These are phyloP conservation scores for Aspergillus quadrilineatus DNA, from an alignment of 2,329 filamentous ascomycete species.

Conservation along the genomic window DNA sequence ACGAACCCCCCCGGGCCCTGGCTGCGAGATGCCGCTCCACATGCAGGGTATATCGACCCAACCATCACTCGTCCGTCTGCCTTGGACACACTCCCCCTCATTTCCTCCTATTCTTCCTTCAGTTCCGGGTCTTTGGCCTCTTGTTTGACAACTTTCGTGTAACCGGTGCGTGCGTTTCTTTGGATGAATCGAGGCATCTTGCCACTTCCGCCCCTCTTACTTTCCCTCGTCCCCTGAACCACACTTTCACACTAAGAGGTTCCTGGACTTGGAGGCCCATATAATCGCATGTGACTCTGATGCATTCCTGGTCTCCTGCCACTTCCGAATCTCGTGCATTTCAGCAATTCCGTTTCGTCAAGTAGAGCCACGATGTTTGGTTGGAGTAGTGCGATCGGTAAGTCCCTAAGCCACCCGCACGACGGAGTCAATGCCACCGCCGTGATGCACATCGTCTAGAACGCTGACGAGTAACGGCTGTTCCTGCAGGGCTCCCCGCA, in stretches of 20 bases:
- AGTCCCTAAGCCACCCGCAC: constrained; percentile 14
- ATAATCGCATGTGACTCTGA: constrained; percentile 1
- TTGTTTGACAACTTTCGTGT: not conserved
- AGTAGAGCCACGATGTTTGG: constrained; percentile 32
- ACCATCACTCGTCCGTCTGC: not conserved
- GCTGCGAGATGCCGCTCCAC: constrained; percentile 3
- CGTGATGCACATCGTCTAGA: not conserved
- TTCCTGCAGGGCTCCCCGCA: constrained; percentile 30
- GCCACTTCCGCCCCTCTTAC: not conserved
- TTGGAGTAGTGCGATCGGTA: constrained; percentile 35
- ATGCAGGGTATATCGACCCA: not conserved
- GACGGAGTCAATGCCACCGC: not conserved
- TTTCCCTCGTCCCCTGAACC: constrained; percentile 6
- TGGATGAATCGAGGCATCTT: not conserved
- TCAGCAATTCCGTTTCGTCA: not conserved
- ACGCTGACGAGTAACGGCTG: constrained; percentile 16
- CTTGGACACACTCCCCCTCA: not conserved
- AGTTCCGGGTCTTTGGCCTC: not conserved
- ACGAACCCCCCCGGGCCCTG: not conserved
- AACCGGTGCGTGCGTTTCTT: not conserved
- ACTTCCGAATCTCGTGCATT: not conserved
- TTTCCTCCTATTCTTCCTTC: not conserved
- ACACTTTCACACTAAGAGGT: not conserved
- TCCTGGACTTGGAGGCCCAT: not conserved
- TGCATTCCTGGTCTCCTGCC: not conserved